Evolutionary conservation across 768 basidiomycete species (phyloP).

Genomic region (Mycena floridula): DNA sequence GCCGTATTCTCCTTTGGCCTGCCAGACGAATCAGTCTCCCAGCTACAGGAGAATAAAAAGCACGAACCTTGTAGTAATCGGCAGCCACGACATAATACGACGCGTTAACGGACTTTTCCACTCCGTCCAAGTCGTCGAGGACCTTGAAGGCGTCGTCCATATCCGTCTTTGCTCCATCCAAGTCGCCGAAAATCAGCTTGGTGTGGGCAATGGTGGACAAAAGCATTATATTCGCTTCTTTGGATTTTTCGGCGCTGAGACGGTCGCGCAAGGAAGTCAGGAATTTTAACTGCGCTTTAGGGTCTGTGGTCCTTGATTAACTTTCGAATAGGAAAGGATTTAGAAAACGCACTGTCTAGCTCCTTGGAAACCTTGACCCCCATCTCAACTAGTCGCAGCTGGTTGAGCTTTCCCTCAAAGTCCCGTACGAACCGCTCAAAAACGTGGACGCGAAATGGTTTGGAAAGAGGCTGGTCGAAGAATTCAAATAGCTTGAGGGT

Average conservation of each 20-base stretch:
- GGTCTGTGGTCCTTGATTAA: conserved; percentile 29
- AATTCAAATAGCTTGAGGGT: conserved; percentile 83
- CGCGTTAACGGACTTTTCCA: conserved; percentile 84
- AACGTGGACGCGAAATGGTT: conserved; percentile 79
- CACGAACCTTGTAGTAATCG: conserved; percentile 86
- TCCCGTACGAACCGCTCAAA: conserved; percentile 87
- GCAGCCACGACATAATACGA: conserved; percentile 92
- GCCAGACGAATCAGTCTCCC: background rate
- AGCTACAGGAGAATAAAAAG: conserved; percentile 1
- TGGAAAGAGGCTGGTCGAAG: conserved; percentile 70
- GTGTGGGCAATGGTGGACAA: conserved; percentile 88
- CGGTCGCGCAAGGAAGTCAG: conserved; percentile 72
- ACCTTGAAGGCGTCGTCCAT: conserved; percentile 82
- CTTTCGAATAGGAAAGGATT: background rate
- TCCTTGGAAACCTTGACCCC: conserved; percentile 84
- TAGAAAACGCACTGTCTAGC: conserved; percentile 66
- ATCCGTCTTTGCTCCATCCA: conserved; percentile 82
- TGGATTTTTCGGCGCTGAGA: conserved; percentile 48
- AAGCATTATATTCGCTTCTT: conserved; percentile 82
- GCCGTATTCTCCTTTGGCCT: conserved; percentile 94
- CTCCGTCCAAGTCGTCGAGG: conserved; percentile 60
- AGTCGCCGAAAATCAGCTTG: conserved; percentile 83
- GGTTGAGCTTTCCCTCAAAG: conserved; percentile 86
- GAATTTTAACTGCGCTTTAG: conserved; percentile 75
- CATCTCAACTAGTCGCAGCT: conserved; percentile 83